A percentile compares a stretch with the other conserved stretches of the same genome.
phyloP scores from a whole-genome alignment of 1,284 basidiomycete species.

The Xerocomus nothofagi region DNA sequence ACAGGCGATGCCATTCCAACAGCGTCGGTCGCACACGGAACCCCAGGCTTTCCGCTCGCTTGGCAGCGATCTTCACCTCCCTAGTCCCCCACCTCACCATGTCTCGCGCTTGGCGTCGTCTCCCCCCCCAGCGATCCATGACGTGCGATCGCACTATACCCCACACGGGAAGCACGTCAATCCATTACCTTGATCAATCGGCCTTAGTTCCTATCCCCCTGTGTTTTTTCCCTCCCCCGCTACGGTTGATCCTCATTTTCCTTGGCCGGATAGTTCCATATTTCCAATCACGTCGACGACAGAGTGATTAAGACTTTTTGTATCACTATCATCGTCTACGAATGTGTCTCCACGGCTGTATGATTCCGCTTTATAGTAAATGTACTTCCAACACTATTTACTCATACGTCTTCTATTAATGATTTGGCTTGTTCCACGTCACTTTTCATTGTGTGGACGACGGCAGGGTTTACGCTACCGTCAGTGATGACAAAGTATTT shows the following conservation, averaged over 20 bases:
- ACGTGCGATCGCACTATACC: slow-evolving; percentile 39
- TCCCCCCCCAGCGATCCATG: slow-evolving; percentile 35
- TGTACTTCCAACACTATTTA: slow-evolving; percentile 36
- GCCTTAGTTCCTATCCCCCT: slow-evolving; percentile 14
- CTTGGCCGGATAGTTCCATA: slow-evolving; percentile 31
- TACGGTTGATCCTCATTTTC: slow-evolving; percentile 30
- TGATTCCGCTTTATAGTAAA: slow-evolving; percentile 33
- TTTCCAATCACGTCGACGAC: slow-evolving; percentile 31
- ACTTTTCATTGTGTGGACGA: slow-evolving; percentile 17
- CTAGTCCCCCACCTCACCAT: slow-evolving; percentile 34
- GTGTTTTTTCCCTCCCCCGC: slow-evolving; percentile 17
- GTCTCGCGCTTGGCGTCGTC: slow-evolving; percentile 34
- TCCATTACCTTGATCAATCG: slow-evolving; percentile 36
- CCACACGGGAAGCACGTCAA: slow-evolving; percentile 40
- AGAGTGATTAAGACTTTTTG: slow-evolving; percentile 31
- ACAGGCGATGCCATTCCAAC: slow-evolving; percentile 34
- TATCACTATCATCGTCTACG: slow-evolving; percentile 36
- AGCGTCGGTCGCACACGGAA: slow-evolving; percentile 36
- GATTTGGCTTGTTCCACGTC: slow-evolving; percentile 20
- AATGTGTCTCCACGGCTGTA: slow-evolving; percentile 25
- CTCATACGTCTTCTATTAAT: slow-evolving; percentile 36
- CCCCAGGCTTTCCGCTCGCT: slow-evolving; percentile 35
- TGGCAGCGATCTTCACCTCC: slow-evolving; percentile 35
- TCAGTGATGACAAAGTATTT: slow-evolving; percentile 33
- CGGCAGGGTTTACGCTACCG: slow-evolving; percentile 26